phyloP scores from a whole-genome alignment of 1,139 yeast species.

The Eremothecium gossypii region DNA sequence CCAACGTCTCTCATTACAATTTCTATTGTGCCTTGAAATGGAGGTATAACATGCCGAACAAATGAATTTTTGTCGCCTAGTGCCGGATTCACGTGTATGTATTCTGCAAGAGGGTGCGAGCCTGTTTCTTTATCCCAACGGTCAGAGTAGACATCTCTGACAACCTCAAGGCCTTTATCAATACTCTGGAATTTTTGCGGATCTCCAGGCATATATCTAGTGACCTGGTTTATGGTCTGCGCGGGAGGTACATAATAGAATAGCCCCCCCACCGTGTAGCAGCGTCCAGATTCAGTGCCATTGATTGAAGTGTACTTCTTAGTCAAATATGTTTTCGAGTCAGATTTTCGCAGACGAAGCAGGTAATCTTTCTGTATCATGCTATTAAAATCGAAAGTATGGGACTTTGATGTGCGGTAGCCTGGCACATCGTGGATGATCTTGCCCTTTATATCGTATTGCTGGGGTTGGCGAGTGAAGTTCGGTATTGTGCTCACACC shows the following conservation, averaged over 20 bases:
- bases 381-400: conserved; percentile 10
- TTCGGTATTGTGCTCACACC: conserved; percentile 30
- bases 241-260: conserved; percentile 42
- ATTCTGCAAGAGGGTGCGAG: conserved; percentile 26
- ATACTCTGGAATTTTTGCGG: conserved; percentile 22
- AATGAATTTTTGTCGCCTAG: conserved; percentile 30
- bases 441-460: conserved; percentile 19
- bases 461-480: conserved; percentile 25
- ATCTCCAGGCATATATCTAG: conserved; percentile 28
- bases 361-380: conserved; percentile 20
- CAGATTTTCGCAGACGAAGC: conserved; percentile 24
- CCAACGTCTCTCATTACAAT: conserved; percentile 65
- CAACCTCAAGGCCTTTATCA: conserved; percentile 28
- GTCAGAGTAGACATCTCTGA: conserved; percentile 19
- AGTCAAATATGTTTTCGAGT: conserved; percentile 18
- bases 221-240: conserved; percentile 36
- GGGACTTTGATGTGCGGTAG: conserved; percentile 11
- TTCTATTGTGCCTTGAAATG: conserved; percentile 60
- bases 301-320: conserved; percentile 36
- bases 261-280: conserved; percentile 52
- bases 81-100: conserved; percentile 31
- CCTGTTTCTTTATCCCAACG: neutral
- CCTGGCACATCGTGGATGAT: conserved; percentile 27
- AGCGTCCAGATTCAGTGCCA: conserved; percentile 33
- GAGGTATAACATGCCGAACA: conserved; percentile 47